A percentile compares a stretch with the other conserved stretches of the same genome.
These are phyloP conservation scores for Sarocladium oryzae DNA, from an alignment of 2,329 filamentous ascomycete genomes.

Conservation along the genomic window DNA sequence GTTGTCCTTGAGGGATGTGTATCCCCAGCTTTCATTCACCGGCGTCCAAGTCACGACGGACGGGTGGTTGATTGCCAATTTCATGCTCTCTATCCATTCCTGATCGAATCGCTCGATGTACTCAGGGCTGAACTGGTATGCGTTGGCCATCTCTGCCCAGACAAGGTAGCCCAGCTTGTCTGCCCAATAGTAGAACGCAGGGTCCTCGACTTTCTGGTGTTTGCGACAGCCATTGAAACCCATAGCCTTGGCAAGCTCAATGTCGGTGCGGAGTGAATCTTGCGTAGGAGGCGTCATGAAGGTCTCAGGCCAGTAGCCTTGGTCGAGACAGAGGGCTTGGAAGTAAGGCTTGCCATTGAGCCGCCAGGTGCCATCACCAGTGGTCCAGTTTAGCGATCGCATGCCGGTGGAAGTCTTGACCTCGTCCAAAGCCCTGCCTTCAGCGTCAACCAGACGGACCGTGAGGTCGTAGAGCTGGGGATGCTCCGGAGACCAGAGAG, in stretches of 20 bases:
- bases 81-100: conserved; percentile 59
- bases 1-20: conserved; percentile 49
- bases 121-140: conserved; percentile 53
- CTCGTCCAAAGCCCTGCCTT: conserved; percentile 41
- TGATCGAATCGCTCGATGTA: conserved; percentile 55
- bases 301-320: conserved; percentile 57
- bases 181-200: conserved; percentile 54
- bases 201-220: conserved; percentile 59
- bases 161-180: conserved; percentile 55
- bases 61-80: conserved; percentile 59
- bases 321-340: conserved; percentile 53
- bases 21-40: conserved; percentile 59
- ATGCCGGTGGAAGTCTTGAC: conserved; percentile 55
- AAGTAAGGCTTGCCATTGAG: conserved; percentile 54
- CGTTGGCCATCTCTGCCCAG: conserved; percentile 60
- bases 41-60: conserved; percentile 61
- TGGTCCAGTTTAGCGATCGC: conserved; percentile 52
- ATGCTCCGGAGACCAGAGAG: conserved; percentile 55
- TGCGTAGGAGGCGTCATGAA: conserved; percentile 51
- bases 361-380: conserved; percentile 50
- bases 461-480: conserved; percentile 50
- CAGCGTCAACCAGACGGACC: conserved; percentile 42
- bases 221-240: conserved; percentile 60
- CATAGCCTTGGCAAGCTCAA: conserved; percentile 51
- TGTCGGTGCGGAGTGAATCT: conserved; percentile 41